phyloP scores from a whole-genome alignment of 1,284 basidiomycete genomes.

The Rhodotorula sp. region DNA sequence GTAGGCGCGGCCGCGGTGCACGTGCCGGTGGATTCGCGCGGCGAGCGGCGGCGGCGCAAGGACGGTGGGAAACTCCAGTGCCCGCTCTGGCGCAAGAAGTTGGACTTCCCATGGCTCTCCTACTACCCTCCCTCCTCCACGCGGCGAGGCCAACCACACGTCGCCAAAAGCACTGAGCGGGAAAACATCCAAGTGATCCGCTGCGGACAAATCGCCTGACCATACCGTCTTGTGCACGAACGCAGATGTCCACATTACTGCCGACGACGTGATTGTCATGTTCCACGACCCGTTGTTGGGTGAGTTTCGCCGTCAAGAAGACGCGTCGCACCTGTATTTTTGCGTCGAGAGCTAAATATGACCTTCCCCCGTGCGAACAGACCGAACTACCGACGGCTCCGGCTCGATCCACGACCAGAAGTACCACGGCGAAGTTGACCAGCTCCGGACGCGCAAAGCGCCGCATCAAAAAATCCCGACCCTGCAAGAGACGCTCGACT shows the following conservation, averaged over 20 bases:
- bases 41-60: too few species aligned
- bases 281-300: slow-evolving; percentile 37
- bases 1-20: too few species aligned
- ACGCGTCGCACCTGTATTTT: not conserved
- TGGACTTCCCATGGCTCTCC: too few species aligned
- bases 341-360: not conserved
- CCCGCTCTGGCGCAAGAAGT: too few species aligned
- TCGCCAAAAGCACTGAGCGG: too few species aligned
- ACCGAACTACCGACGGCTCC: slow-evolving; percentile 58
- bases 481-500: slow-evolving; percentile 73
- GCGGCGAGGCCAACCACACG: too few species aligned
- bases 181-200: too few species aligned
- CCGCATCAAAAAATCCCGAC: slow-evolving; percentile 74
- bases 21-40: too few species aligned
- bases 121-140: too few species aligned
- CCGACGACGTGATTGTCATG: slow-evolving; percentile 91
- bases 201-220: not conserved
- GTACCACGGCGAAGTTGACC: slow-evolving; percentile 68
- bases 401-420: slow-evolving; percentile 55
- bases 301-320: not conserved
- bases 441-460: slow-evolving; percentile 74
- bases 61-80: too few species aligned
- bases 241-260: slow-evolving; percentile 63
- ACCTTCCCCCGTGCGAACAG: slow-evolving; percentile 43
- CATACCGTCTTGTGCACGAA: not conserved